These are phyloP conservation scores for Cadophora luteo-olivacea DNA, from an alignment of 2,329 filamentous ascomycete genomes.

Conservation along the genomic window DNA sequence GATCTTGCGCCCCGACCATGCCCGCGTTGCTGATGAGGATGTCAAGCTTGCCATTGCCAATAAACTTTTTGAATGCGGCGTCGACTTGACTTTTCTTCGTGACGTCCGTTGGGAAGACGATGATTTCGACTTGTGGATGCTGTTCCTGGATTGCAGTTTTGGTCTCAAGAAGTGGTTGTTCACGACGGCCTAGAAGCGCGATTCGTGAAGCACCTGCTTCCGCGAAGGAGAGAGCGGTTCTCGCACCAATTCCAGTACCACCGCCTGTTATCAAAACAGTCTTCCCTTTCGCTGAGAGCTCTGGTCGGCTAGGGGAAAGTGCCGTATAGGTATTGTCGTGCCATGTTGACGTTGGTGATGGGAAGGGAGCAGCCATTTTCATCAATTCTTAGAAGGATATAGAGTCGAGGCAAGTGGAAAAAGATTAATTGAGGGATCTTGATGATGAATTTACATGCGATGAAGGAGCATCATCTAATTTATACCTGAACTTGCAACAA, in stretches of 20 bases:
- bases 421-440: no score
- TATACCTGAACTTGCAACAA: neutral
- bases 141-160: slow-evolving; percentile 46
- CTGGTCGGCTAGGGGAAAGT: slow-evolving; percentile 49
- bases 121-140: slow-evolving; percentile 46
- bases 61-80: slow-evolving; percentile 45
- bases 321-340: slow-evolving; percentile 47
- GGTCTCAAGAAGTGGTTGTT: slow-evolving; percentile 46
- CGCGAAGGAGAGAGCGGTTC: slow-evolving; percentile 51
- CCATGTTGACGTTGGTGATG: slow-evolving; percentile 48
- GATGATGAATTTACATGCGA: neutral
- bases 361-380: slow-evolving; percentile 45
- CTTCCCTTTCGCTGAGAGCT: slow-evolving; percentile 49
- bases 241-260: slow-evolving; percentile 53
- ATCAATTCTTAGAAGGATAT: no score
- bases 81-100: slow-evolving; percentile 44
- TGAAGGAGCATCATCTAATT: neutral
- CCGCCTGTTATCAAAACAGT: slow-evolving; percentile 52
- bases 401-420: no score
- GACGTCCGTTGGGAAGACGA: slow-evolving; percentile 44
- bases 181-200: slow-evolving; percentile 51
- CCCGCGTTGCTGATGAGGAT: slow-evolving; percentile 51
- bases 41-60: slow-evolving; percentile 45
- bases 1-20: slow-evolving; percentile 40
- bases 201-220: slow-evolving; percentile 52